A percentile compares a stretch with the other conserved stretches of the same genome.
Conservation (phyloP, 129 eudicot species). For the Escallonia rubra region DNA sequence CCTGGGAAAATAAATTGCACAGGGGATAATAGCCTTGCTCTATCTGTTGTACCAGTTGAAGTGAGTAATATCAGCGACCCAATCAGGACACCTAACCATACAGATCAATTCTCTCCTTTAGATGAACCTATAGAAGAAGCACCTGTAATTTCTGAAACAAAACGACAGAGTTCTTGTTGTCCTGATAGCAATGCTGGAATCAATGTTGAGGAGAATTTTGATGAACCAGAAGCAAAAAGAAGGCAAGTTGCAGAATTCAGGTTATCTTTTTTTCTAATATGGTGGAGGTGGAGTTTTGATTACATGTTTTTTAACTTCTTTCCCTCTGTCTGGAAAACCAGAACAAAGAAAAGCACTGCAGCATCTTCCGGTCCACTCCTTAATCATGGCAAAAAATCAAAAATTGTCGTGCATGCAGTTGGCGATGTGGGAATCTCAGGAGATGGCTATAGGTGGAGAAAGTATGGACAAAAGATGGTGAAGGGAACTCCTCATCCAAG, state of each 20-base stretch:
- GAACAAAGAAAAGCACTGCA: slow-evolving; percentile 48
- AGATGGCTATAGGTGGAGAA: slow-evolving; percentile 81
- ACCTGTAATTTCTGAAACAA: slow-evolving; percentile 14
- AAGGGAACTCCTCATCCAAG: slow-evolving; percentile 87
- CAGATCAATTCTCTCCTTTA: slow-evolving; percentile 16
- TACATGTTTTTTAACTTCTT: slow-evolving; percentile 1
- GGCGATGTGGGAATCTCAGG: slow-evolving; percentile 73
- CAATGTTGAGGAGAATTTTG: slow-evolving; percentile 40
- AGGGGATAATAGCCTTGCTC: slow-evolving; percentile 32
- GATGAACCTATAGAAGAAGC: slow-evolving; percentile 22
- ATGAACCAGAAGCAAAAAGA: slow-evolving; percentile 41
- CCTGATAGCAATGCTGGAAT: slow-evolving; percentile 30
- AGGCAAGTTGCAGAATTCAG: slow-evolving; percentile 37
- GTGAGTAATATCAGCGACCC: slow-evolving; percentile 13
- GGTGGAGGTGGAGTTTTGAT: neutral
- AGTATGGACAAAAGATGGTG: slow-evolving; percentile 74
- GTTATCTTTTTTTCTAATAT: slow-evolving; percentile 1
- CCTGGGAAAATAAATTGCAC: slow-evolving; percentile 39
- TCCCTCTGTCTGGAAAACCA: slow-evolving; percentile 23
- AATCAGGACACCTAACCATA: slow-evolving; percentile 9
- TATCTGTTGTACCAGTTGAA: slow-evolving; percentile 17
- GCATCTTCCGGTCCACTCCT: slow-evolving; percentile 35
- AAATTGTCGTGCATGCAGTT: slow-evolving; percentile 72
- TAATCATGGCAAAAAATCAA: slow-evolving; percentile 65
- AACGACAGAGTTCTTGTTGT: slow-evolving; percentile 37